phyloP scores from a whole-genome alignment of 495 filamentous ascomycete species.

The Thozetella sp. region DNA sequence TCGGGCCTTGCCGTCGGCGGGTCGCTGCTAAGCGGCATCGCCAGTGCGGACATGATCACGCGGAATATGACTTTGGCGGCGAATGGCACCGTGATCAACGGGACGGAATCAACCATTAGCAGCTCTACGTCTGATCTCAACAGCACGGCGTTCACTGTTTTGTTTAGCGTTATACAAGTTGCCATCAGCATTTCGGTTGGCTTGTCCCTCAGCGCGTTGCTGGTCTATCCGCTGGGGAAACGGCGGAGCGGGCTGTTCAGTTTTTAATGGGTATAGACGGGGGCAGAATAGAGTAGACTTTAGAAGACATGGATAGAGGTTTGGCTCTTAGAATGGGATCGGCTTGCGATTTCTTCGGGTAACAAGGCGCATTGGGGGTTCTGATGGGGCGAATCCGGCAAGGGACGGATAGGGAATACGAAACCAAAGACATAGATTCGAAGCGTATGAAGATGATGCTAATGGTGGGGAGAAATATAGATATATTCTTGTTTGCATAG shows the following conservation, averaged over 20 bases:
- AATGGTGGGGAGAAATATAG: too few relatives aligned
- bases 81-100: slow-evolving; percentile 37
- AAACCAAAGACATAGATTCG: too few relatives aligned
- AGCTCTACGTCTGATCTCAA: slow-evolving; percentile 37
- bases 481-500: too few relatives aligned
- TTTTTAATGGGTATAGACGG: too few relatives aligned
- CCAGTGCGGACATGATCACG: slow-evolving; percentile 77
- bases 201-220: slow-evolving; percentile 79
- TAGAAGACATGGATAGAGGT: too few relatives aligned
- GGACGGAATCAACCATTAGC: not conserved
- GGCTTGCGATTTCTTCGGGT: too few relatives aligned
- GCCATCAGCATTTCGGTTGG: slow-evolving; percentile 94
- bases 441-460: too few relatives aligned
- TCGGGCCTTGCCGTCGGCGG: slow-evolving; percentile 86
- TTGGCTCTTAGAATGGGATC: too few relatives aligned
- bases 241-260: slow-evolving; percentile 87
- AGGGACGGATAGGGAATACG: too few relatives aligned
- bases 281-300: too few relatives aligned
- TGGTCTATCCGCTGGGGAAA: slow-evolving; percentile 93
- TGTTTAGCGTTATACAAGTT: slow-evolving; percentile 87
- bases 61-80: slow-evolving; percentile 1
- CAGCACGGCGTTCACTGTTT: slow-evolving; percentile 79
- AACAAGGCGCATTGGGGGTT: too few relatives aligned
- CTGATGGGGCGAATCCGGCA: too few relatives aligned
- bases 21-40: slow-evolving; percentile 80